These are phyloP conservation scores for Wickerhamomyces mucosus DNA, from an alignment of 805 yeast species.

Conservation along the genomic window DNA sequence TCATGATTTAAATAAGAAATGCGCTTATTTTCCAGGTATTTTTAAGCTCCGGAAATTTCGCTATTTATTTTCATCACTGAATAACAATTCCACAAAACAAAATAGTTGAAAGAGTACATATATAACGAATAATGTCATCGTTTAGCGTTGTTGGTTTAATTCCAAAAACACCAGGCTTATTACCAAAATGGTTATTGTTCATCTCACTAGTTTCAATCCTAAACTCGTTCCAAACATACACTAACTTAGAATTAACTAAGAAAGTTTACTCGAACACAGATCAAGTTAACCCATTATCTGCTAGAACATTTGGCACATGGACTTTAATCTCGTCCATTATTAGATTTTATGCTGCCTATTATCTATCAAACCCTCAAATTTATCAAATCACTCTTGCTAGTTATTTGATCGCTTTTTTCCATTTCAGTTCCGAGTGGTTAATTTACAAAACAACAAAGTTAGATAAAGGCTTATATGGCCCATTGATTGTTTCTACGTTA, in stretches of 20 bases:
- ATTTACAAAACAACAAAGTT: conserved; percentile 69
- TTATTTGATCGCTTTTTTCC: conserved; percentile 73
- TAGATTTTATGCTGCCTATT: conserved; percentile 80
- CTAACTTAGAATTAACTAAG: conserved; percentile 66
- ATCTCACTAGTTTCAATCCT: conserved; percentile 86
- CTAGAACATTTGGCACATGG: conserved; percentile 99
- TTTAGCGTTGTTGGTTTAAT: conserved; percentile 23
- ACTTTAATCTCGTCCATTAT: conserved; percentile 79
- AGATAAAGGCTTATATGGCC: conserved; percentile 86
- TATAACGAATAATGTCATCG: background rate
- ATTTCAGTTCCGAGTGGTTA: conserved; percentile 79
- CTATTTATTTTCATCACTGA: too few species aligned
- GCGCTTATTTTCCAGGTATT: too few species aligned
- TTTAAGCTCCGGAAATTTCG: too few species aligned
- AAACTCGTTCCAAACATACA: conserved; percentile 83
- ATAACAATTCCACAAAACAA: too few species aligned
- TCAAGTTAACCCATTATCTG: conserved; percentile 54
- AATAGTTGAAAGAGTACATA: background rate
- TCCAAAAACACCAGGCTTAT: conserved; percentile 41
- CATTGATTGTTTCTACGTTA: conserved; percentile 68
- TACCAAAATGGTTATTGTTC: conserved; percentile 74
- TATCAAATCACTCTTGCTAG: conserved; percentile 75
- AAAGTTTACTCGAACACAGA: conserved; percentile 68
- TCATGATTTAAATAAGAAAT: too few species aligned
- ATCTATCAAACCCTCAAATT: conserved; percentile 57